Evolutionary conservation across 164 flowering plant species (phyloP).

Genomic region (Chimonanthus praecox): DNA sequence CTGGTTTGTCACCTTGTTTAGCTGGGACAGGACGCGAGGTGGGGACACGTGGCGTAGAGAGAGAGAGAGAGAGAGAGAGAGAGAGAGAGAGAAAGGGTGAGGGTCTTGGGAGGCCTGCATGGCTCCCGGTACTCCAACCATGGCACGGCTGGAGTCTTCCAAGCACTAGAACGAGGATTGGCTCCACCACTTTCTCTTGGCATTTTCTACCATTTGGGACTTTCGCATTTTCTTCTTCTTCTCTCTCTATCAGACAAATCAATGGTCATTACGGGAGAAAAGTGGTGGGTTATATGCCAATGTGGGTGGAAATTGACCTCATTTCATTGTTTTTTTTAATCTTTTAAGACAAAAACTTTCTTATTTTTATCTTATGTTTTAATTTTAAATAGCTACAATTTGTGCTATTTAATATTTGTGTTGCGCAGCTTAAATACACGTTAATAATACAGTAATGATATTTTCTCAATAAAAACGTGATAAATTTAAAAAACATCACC

Average conservation of each 20-base stretch:
- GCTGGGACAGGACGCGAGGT: neutral
- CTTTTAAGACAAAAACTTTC: too few relatives aligned
- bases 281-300: too few relatives aligned
- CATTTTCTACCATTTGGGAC: constrained; percentile 10
- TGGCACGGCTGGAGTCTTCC: constrained; percentile 3
- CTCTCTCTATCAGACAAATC: neutral
- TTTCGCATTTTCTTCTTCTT: constrained; percentile 4
- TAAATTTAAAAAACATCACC: too few relatives aligned
- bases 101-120: neutral
- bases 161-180: neutral
- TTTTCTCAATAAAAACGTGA: too few relatives aligned
- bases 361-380: too few relatives aligned
- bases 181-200: constrained; percentile 5
- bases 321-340: too few relatives aligned
- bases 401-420: too few relatives aligned
- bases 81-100: neutral
- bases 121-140: constrained; percentile 9
- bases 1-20: neutral
- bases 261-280: neutral
- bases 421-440: too few relatives aligned
- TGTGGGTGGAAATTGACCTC: too few relatives aligned
- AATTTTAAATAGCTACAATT: too few relatives aligned
- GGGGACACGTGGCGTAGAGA: neutral
- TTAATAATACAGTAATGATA: too few relatives aligned
- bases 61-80: neutral